Percentiles rank a stretch among this genome's conserved stretches.
Evolutionary conservation across 768 basidiomycete genomes (phyloP).

Genomic region (Russula sp.): DNA sequence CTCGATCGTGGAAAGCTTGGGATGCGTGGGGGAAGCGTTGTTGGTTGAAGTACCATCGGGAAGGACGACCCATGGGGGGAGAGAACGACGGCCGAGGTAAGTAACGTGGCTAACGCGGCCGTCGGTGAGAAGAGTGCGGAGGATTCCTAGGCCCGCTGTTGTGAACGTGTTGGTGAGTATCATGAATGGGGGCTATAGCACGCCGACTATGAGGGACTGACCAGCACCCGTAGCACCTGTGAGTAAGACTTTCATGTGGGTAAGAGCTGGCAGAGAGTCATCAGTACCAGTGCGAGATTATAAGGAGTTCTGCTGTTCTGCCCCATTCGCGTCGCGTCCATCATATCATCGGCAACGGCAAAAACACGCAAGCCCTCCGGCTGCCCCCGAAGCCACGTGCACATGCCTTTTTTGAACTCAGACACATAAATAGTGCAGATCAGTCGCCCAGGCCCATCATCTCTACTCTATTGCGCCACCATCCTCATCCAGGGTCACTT

Average conservation of each 20-base stretch:
- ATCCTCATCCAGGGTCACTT: background rate
- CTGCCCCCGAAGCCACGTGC: too few species aligned
- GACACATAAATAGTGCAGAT: background rate
- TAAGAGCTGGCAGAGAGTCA: too few species aligned
- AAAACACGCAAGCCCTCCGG: too few species aligned
- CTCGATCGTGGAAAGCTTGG: constrained; percentile 22
- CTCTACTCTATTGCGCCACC: background rate
- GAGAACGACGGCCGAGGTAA: constrained; percentile 24
- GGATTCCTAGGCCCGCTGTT: constrained; percentile 24
- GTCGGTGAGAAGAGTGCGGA: constrained; percentile 21
- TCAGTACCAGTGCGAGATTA: too few species aligned
- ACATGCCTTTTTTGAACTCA: background rate
- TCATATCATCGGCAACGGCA: too few species aligned
- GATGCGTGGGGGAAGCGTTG: constrained; percentile 7
- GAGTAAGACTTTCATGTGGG: constrained; percentile 16
- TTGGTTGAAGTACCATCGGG: constrained; percentile 3
- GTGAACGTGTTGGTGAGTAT: background rate
- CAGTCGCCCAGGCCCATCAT: too few species aligned
- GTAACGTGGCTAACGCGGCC: constrained; percentile 21
- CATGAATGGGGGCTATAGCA: background rate
- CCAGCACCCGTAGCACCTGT: constrained; percentile 20
- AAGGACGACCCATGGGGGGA: constrained; percentile 20
- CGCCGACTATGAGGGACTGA: background rate
- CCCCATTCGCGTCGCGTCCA: too few species aligned
- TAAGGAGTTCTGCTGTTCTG: too few species aligned